Evolutionary conservation across 495 filamentous ascomycete genomes (phyloP), one percentile per base, ranked within the genome.

Genomic region (Daldinia concentrica): DNA sequence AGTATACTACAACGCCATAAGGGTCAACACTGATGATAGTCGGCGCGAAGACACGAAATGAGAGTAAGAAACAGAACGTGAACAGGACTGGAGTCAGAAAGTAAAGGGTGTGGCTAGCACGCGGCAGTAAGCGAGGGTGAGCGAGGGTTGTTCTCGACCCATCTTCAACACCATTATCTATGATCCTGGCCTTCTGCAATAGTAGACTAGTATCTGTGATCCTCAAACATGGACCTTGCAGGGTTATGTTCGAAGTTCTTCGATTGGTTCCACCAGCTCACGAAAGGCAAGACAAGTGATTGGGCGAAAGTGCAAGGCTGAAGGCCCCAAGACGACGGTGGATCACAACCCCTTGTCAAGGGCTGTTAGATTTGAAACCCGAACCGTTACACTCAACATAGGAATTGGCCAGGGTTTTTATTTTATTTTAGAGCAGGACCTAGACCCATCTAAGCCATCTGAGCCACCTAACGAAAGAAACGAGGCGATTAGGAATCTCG

Each of bases 221-320:
- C 72, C 71, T 76, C 74, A 76, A 76, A 76, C 74, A 61, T 74
- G 58, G 69, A 56, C 50, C 51, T 72, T 51, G 58, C 72, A 72
- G 72, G 75, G 67, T 68, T 62, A 41, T 70, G 72, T 77, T 75
- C 75, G 75, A 73, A 64, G 45, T 65, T 41, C 29, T 19, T 48
- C 57, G 52, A 66, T 50, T 52, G 59, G 56, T 24, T 66, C 74
- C 75, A 72, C 62, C 72, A 50, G 32, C 9, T 43, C n/a, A 34
- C 5, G 14, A 39, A 73, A 58, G 66, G 58, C 60, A 12, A 62
- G 69, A 60, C 34, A 50, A 41, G 27, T 59, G 37, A 73, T 77
- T 75, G 72, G 74, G 36, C 24, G 11, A 43, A 61, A 36, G 41
- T 9, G 58, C 65, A 65, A 69, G 70, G 70, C 70, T 73, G 70